Evolutionary conservation across 106 monocot genomes (phyloP), one percentile per base, ranked within the genome.

Genomic region (Allium sativum): DNA sequence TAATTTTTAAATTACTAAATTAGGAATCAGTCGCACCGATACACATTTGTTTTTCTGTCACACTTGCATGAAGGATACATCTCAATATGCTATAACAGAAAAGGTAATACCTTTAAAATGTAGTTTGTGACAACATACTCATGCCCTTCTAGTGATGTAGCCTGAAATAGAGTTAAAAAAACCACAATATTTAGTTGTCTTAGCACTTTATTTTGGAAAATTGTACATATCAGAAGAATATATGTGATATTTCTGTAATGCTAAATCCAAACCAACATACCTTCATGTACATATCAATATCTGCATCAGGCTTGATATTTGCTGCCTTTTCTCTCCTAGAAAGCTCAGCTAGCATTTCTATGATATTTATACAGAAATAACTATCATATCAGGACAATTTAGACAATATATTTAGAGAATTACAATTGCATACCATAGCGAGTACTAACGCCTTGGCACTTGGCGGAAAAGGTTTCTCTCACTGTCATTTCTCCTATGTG

Each of bases 261-360:
- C 31, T 5, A 31, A 31, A 3, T 31, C 1, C 31, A 31, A 31
- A 31, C 1, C 4, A 5, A 4, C 51, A 22, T 46, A 82, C 86
- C 81, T 86, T 86, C 86, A 82, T 86, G 68, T 59, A 76, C 19
- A 86, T 54, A 76, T 86, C 86, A 45, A 86, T 70, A 21, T 86
- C 75, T 16, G 66, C 69, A 55, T 86, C 86, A 12, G 86, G 86
- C 52, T 75, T 78, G 45, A 81, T 82, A 44, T 79, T 86, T 48
- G 81, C 81, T 53, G 53, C 86, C 61, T 73, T 81, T 61, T 86
- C 86, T 41, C 86, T 65, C 66, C 73, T 78, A 22, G 78, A 55
- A 19, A 86, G 61, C 62, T 86, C 86, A 3, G 63, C 59, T 59
- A 86, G 55, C 81, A 86, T 78, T 10, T 86, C 86, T 86, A 70